phyloP scores from a whole-genome alignment of 176 grass and related monocot genomes.

The Aegilops umbellulata region DNA sequence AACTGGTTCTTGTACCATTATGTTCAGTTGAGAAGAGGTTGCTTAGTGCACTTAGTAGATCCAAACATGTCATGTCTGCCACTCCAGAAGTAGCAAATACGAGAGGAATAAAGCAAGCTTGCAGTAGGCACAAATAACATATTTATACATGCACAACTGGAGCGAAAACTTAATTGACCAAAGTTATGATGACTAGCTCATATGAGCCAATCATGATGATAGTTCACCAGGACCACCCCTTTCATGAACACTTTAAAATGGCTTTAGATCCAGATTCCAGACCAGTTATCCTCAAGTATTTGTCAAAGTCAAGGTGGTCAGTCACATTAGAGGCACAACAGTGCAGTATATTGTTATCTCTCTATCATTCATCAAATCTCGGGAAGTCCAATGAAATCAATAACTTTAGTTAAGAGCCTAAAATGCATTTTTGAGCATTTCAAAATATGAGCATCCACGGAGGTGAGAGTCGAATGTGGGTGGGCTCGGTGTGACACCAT shows the following conservation, averaged over 20 bases:
- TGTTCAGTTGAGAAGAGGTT: not conserved
- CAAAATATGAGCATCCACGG: not conserved
- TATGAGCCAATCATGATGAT: not conserved
- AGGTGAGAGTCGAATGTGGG: not conserved
- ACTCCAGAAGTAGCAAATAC: conserved; percentile 28
- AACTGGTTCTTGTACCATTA: not conserved
- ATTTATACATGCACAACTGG: conserved; percentile 3
- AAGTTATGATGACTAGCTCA: conserved; percentile 14
- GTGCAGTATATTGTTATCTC: conserved; percentile 7
- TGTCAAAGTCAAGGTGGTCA: conserved; percentile 11
- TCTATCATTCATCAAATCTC: conserved; percentile 33
- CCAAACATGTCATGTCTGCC: not conserved
- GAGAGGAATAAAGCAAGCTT: conserved; percentile 40
- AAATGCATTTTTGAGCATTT: not conserved
- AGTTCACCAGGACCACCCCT: conserved; percentile 47
- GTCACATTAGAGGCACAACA: not conserved
- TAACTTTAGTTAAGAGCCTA: not conserved
- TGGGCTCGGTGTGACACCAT: not conserved
- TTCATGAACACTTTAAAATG: conserved; percentile 31
- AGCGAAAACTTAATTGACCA: not conserved
- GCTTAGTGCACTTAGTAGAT: conserved; percentile 6
- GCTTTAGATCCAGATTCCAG: conserved; percentile 22
- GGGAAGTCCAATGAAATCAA: conserved; percentile 6
- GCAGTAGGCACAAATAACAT: conserved; percentile 1
- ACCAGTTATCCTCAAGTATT: conserved; percentile 33